phyloP scores from a whole-genome alignment of 306 rosid genomes.

The Pyrus bretschneideri region DNA sequence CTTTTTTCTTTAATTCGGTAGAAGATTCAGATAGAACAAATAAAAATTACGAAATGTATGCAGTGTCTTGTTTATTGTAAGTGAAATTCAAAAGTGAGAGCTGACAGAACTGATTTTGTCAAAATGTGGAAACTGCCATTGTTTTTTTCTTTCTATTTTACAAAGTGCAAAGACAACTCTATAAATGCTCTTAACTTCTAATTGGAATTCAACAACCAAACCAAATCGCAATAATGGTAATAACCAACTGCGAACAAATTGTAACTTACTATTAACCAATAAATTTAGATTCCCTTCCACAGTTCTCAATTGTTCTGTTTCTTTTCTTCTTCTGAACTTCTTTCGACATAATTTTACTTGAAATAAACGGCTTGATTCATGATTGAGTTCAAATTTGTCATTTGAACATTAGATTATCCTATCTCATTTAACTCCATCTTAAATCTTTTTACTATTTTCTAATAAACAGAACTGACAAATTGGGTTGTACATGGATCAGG shows the following conservation, averaged over 20 bases:
- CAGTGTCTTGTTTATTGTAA: not conserved
- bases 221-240: not conserved
- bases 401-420: not conserved
- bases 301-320: not conserved
- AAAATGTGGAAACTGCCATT: not conserved
- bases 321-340: not conserved
- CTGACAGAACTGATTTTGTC: not conserved
- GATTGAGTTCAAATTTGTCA: not conserved
- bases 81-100: not conserved
- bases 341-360: not conserved
- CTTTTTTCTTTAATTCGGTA: not conserved
- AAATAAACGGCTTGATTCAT: not conserved
- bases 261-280: not conserved
- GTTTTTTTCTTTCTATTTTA: not conserved
- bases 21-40: not conserved
- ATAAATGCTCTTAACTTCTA: not conserved
- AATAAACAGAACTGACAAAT: constrained; percentile 3
- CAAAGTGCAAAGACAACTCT: not conserved
- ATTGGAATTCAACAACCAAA: not conserved
- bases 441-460: not conserved
- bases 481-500: constrained; percentile 36
- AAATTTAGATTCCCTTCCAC: not conserved
- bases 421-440: not conserved
- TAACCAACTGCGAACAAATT: not conserved
- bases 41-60: not conserved